These are phyloP conservation scores for Penicillium sp. DNA, from an alignment of 2,329 filamentous ascomycete species.

Conservation along the genomic window DNA sequence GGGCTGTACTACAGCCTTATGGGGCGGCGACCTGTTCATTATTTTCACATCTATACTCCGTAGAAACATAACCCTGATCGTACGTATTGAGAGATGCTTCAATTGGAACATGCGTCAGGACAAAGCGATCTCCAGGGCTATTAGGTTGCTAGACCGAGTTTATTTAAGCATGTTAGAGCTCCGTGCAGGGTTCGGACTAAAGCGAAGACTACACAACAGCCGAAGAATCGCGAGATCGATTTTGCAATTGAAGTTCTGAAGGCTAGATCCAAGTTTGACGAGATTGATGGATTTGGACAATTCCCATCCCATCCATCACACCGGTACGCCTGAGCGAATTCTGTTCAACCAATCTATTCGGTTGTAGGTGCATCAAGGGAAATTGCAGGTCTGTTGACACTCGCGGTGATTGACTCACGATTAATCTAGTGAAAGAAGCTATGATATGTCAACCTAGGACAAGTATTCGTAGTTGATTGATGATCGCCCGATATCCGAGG, in stretches of 20 bases:
- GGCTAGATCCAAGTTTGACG: background rate
- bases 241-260: background rate
- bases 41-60: no score
- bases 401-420: no score
- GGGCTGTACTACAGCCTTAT: background rate
- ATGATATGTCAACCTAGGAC: no score
- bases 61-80: no score
- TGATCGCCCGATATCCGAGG: background rate
- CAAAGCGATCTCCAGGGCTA: background rate
- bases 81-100: background rate
- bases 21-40: no score
- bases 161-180: background rate
- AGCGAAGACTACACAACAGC: background rate
- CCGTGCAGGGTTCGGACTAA: background rate
- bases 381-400: no score
- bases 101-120: background rate
- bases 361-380: no score
- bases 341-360: no score
- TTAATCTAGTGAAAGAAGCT: no score
- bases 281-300: background rate
- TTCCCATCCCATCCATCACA: background rate
- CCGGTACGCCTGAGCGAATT: no score
- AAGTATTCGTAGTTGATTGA: background rate
- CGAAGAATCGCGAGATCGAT: background rate
- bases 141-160: background rate